Evolutionary conservation across 139 green algal genomes (phyloP).

Genomic region (Chlorella vulgaris): DNA sequence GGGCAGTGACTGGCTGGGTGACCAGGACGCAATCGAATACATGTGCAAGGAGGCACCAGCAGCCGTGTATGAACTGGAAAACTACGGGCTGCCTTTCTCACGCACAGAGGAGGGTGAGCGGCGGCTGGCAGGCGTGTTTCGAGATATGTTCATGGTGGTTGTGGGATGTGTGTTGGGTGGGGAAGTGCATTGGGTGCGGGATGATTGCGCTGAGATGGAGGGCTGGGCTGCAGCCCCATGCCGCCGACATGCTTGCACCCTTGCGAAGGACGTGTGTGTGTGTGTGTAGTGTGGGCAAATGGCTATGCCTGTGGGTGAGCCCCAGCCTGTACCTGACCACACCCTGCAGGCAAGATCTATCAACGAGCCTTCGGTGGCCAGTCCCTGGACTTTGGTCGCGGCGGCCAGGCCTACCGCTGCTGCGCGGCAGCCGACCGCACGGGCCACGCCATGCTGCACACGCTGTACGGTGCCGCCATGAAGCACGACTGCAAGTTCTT

Average conservation of each 20-base stretch:
- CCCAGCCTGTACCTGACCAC: no score
- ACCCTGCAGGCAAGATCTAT: constrained; percentile 91
- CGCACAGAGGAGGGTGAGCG: constrained; percentile 91
- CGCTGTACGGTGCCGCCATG: constrained; percentile 96
- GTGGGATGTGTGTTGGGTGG: no score
- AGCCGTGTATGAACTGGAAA: constrained; percentile 96
- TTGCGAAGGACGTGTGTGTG: no score
- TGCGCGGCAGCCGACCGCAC: constrained; percentile 94
- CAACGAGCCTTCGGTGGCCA: constrained; percentile 98
- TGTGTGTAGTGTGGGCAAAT: no score
- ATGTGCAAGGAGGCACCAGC: constrained; percentile 96
- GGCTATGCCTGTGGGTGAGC: no score
- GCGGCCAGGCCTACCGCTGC: constrained; percentile 90
- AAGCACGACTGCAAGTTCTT: constrained; percentile 98
- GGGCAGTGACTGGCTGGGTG: constrained; percentile 97
- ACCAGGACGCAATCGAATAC: constrained; percentile 84
- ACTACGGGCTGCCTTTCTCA: constrained; percentile 98
- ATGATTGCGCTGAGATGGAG: no score
- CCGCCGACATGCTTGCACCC: no score
- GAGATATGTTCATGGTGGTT: no score
- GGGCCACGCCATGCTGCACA: constrained; percentile 99
- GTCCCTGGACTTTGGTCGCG: constrained; percentile 94
- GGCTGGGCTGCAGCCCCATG: no score
- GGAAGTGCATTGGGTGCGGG: no score
- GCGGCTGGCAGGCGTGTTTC: not conserved